Conservation (phyloP, 495 filamentous ascomycete genomes). For the Xylaria intraflava region DNA sequence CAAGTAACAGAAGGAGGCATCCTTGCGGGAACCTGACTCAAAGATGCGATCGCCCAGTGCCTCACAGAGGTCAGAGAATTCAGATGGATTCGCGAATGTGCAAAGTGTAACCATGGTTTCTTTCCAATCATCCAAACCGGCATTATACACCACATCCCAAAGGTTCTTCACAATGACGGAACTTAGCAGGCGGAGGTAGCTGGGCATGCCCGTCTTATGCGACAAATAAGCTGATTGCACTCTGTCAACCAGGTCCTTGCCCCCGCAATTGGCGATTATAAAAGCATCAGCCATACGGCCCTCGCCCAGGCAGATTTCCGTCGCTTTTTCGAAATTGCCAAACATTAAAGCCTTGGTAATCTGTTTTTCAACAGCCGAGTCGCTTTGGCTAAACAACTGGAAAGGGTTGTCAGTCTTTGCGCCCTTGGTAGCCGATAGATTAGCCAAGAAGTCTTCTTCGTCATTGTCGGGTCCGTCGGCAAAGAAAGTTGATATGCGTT, state of each 20-base stretch:
- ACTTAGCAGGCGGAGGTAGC: constrained; percentile 84
- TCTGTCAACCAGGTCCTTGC: constrained; percentile 88
- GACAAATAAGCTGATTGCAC: constrained; percentile 88
- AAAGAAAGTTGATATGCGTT: constrained; percentile 74
- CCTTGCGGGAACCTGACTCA: constrained; percentile 67
- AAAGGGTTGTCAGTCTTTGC: constrained; percentile 48
- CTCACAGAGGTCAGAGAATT: constrained; percentile 95
- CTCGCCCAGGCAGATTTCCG: constrained; percentile 80
- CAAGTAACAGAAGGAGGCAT: constrained; percentile 93
- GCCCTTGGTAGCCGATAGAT: constrained; percentile 47
- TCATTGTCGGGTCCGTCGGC: constrained; percentile 62
- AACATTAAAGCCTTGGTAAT: constrained; percentile 85
- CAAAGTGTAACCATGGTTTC: constrained; percentile 93
- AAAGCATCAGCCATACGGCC: constrained; percentile 91
- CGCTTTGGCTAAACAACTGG: constrained; percentile 67
- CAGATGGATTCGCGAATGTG: constrained; percentile 82
- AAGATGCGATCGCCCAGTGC: constrained; percentile 86
- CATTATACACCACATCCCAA: constrained; percentile 97
- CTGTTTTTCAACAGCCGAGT: constrained; percentile 72
- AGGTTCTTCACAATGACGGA: constrained; percentile 94
- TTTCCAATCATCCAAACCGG: constrained; percentile 88
- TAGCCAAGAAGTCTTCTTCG: constrained; percentile 82
- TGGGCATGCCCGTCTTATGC: constrained; percentile 72
- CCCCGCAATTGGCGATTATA: constrained; percentile 95
- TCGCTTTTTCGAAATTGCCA: constrained; percentile 84